Evolutionary conservation across 2,329 filamentous ascomycete species (phyloP), one percentile per base, ranked within the genome.

Genomic region (Aspergillus sp.): DNA sequence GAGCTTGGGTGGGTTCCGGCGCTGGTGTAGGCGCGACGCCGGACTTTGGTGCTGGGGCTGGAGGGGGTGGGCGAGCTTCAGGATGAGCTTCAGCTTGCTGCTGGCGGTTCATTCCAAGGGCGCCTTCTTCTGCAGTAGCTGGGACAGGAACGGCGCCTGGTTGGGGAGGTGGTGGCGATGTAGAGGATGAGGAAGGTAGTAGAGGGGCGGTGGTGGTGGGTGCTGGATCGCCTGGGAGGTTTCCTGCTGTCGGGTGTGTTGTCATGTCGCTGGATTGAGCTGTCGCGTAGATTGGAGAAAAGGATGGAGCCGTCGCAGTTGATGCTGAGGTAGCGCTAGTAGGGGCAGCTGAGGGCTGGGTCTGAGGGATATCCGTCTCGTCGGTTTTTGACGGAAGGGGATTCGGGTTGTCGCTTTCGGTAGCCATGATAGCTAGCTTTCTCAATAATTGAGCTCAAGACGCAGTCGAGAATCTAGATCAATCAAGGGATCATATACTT

Each of bases 121-220:
- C 9, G 8, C 47, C 38, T 36, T 59, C 30, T 30, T 55, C 53
- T 0, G 56, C 48, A 8, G 58, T 48, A 4, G 24, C 44, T 26
- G 68, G 65, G 8, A 53, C 18, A 3, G 68, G 66, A 7, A 53
- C 30, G 4, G 66, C 69, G 18, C 75, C 76, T 30, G 76, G 70
- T 61, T 75, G 74, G 7, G 76, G 76, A 5, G 74, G 70, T 44
- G 76, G 76, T 20, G 77, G 75, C 3, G 74, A 66, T 11, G 64
- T 60, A 26, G 60, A 64, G n/a, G 64, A 60, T 17, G 65, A 57
- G 24, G 66, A 58, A 13, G 66, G 67, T 62, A n/a, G 67, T 66
- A 34, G 63, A 62, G 44, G 62, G 1, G 65, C 58, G 15, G 75
- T 71, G 4, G 68, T 55, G 17, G 59, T 60, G 11, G 43, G 30